phyloP scores from a whole-genome alignment of 2,329 filamentous ascomycete genomes.

The Botrytis medusae region DNA sequence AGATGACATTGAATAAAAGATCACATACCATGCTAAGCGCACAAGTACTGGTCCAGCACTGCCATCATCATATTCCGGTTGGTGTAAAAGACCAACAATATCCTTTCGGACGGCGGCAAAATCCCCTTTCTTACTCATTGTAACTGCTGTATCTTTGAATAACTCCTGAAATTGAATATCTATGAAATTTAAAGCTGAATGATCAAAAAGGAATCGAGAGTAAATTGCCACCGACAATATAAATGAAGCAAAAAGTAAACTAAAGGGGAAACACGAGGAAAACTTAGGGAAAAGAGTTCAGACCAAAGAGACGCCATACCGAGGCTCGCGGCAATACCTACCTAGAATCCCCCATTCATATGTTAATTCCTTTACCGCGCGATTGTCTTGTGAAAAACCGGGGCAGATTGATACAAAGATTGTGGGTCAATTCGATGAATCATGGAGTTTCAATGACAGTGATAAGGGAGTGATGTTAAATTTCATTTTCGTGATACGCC shows the following conservation, averaged over 20 bases:
- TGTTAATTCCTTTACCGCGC: conserved; percentile 27
- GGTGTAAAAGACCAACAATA: conserved; percentile 47
- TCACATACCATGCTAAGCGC: conserved; percentile 58
- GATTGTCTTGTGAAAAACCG: conserved; percentile 18
- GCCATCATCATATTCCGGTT: conserved; percentile 65
- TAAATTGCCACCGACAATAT: not conserved
- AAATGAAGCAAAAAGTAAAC: not conserved
- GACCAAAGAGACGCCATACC: conserved; percentile 27
- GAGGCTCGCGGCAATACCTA: conserved; percentile 29
- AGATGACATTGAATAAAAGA: not conserved
- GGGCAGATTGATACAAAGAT: conserved; percentile 9
- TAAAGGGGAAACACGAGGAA: conserved; percentile 20
- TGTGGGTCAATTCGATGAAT: conserved; percentile 28
- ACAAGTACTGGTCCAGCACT: conserved; percentile 63
- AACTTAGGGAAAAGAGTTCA: conserved; percentile 22
- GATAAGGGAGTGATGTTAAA: conserved; percentile 17
- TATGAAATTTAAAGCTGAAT: not conserved
- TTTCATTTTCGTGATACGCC: not conserved
- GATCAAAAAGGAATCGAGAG: conserved; percentile 11
- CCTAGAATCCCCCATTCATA: not conserved
- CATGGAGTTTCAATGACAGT: conserved; percentile 22
- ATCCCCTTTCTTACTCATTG: conserved; percentile 58
- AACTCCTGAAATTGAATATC: not conserved
- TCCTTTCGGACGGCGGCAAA: conserved; percentile 47
- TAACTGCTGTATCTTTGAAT: not conserved